These are phyloP conservation scores for Allium sativum DNA, from an alignment of 106 monocot species.

Conservation along the genomic window DNA sequence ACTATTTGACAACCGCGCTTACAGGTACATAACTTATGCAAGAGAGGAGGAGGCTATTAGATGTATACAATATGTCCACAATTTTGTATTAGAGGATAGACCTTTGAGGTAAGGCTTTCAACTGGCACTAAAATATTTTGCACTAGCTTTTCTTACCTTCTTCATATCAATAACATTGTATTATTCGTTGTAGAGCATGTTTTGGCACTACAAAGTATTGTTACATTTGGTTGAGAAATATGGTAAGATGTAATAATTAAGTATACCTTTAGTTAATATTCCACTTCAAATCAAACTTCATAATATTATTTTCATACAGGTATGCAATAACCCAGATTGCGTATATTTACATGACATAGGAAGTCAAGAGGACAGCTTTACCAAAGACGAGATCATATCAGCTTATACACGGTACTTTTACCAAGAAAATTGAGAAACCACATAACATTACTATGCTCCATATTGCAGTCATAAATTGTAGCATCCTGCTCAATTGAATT, in stretches of 20 bases:
- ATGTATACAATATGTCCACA: constrained; percentile 85
- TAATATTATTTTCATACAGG: constrained; percentile 16
- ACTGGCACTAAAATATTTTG: no score
- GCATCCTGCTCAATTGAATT: background rate
- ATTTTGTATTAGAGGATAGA: constrained; percentile 67
- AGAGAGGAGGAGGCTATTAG: constrained; percentile 89
- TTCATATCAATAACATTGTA: constrained; percentile 3
- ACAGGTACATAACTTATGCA: constrained; percentile 81
- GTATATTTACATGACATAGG: constrained; percentile 72
- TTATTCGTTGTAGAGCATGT: constrained; percentile 37
- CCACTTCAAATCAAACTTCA: constrained; percentile 9
- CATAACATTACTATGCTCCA: background rate
- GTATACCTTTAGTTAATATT: constrained; percentile 1
- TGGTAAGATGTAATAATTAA: constrained; percentile 22
- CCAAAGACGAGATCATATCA: constrained; percentile 71
- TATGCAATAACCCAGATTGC: constrained; percentile 70
- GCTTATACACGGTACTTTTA: constrained; percentile 46
- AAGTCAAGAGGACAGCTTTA: constrained; percentile 64
- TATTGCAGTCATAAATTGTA: background rate
- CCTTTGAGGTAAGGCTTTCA: constrained; percentile 48
- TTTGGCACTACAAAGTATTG: constrained; percentile 83
- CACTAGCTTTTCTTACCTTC: background rate
- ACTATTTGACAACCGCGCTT: background rate
- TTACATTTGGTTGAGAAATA: constrained; percentile 62
- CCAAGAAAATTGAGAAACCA: background rate